Percentiles rank a stretch among this genome's conserved stretches.
phyloP scores from a whole-genome alignment of 2,329 filamentous ascomycete genomes.

The Colletotrichum abscissum region DNA sequence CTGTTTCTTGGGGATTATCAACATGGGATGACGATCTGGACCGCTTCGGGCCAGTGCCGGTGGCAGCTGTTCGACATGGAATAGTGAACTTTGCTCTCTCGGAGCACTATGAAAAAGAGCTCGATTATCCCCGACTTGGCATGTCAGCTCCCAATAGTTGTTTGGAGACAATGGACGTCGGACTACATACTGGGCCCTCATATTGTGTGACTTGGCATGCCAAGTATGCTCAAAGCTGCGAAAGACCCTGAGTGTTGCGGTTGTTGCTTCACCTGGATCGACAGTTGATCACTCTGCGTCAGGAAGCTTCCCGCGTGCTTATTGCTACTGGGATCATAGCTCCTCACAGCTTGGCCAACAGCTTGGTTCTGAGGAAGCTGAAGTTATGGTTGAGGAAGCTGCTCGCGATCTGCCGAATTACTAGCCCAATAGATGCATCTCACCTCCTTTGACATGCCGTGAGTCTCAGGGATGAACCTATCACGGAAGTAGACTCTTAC shows the following conservation, averaged over 20 bases:
- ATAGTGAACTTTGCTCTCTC: background rate
- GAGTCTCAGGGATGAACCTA: background rate
- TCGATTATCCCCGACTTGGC: conserved; percentile 2
- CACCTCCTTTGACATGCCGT: background rate
- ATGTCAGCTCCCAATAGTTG: background rate
- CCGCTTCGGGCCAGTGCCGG: background rate
- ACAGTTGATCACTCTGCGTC: background rate
- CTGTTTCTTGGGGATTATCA: background rate
- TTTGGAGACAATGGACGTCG: background rate
- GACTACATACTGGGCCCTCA: background rate
- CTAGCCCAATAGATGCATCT: background rate
- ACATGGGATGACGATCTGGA: conserved; percentile 1
- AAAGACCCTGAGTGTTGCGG: background rate
- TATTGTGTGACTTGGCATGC: background rate
- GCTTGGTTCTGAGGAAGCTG: background rate
- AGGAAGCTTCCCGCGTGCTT: background rate
- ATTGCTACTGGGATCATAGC: conserved; percentile 1
- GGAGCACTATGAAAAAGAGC: background rate
- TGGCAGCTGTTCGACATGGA: background rate
- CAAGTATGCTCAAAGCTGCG: background rate
- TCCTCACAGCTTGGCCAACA: background rate
- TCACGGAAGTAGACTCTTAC: background rate
- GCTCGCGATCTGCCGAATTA: background rate
- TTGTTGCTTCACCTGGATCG: background rate
- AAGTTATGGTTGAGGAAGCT: background rate